Base-by-base conservation (phyloP, 148 eudicot genomes). In the Vaccinium macrocarpon region DNA sequence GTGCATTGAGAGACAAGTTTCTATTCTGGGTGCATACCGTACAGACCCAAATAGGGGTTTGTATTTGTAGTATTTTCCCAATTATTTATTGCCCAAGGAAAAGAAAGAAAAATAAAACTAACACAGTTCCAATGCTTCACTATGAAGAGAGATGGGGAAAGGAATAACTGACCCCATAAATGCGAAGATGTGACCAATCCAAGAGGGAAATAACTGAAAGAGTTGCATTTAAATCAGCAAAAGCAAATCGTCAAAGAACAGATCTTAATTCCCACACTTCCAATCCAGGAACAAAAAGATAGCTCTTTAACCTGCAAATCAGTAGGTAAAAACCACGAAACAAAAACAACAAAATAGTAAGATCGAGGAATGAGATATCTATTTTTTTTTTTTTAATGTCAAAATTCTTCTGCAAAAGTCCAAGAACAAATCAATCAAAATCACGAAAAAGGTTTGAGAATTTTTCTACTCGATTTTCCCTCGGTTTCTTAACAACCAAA, bases 101-200 rank as follows among this genome's bases (percentile, higher is more conserved):
- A 66, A 25, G 35, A 25, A 3, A 11, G 13, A 66, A 66, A 64
- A 21, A 0, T 64, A 8, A 66, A 66, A 25, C 4, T 3, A 25
- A 66, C 12, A 61, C 29, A 25, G 16, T 25, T 14, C 4, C 72
- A 11, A 25, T 23, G 72, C 7, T 15, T 61, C 66, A 21, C 9
- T 61, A 61, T 6, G 66, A 61, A 46, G 5, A 32, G 50, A 32
- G 32, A 42, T 70, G 27, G 68, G 14, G 79, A 83, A 57, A 5
- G 21, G 52, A 76, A 25, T 15, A 66, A 84, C 82, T 64, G 68
- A 84, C 86, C 86, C 86, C 86, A 84, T 84, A 56, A 66, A 55
- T 80, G 79, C 29, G 55, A 84, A 32, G 56, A 84, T 78, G 35
- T 79, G 57, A 29, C 66, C 59, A 61, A 84, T 71, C 79, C 82